Base-by-base conservation (phyloP, 139 green algal genomes). In the Chlamydomonas urium region DNA sequence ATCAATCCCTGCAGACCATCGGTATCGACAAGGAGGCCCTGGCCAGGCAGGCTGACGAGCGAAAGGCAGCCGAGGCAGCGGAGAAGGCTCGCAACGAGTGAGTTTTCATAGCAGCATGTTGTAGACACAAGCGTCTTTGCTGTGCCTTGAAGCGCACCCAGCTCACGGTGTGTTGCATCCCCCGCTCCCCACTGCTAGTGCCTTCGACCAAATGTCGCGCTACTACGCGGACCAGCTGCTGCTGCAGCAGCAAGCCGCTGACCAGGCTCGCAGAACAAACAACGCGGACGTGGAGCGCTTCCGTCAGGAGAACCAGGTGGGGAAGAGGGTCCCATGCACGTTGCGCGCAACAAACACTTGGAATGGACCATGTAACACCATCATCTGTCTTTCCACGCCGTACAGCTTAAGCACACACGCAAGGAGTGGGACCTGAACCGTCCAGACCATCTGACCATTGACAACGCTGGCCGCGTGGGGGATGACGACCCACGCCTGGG, bases 381-480 rank as follows among this genome's bases (percentile, higher is more conserved):
- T n/a, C n/a, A n/a, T n/a, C n/a, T n/a, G n/a, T n/a, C n/a, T n/a
- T n/a, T 58, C 8, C n/a, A n/a, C n/a, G n/a, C n/a, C n/a, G n/a
- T 29, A 28, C 86, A 92, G 87, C 73, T 85, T 24, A 78, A 84
- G 32, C 38, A 84, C 59, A 90, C 86, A 0, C 73, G 73, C 2
- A 60, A 77, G 34, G 88, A 93, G 34, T 93, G 88, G 88, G 88
- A 93, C 70, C 68, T 93, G 8, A 91, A 90, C 73, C 77, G 86
- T 0, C 86, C 86, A 5, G 88, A 91, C 50, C 77, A 60, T 38
- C 79, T 86, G 60, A 66, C 50, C 3, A 73, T 90, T 26, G 85
- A 87, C 31, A 35, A 56, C 24, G 85, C 88, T 35, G 85, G 85
- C 0, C 85, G 89, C 5, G 42, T 87, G n/a, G 82, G 84, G 2